Percentiles rank a stretch among this genome's conserved stretches.
phyloP scores from a whole-genome alignment of 164 flowering plant genomes.

The Nymphaea thermarum region DNA sequence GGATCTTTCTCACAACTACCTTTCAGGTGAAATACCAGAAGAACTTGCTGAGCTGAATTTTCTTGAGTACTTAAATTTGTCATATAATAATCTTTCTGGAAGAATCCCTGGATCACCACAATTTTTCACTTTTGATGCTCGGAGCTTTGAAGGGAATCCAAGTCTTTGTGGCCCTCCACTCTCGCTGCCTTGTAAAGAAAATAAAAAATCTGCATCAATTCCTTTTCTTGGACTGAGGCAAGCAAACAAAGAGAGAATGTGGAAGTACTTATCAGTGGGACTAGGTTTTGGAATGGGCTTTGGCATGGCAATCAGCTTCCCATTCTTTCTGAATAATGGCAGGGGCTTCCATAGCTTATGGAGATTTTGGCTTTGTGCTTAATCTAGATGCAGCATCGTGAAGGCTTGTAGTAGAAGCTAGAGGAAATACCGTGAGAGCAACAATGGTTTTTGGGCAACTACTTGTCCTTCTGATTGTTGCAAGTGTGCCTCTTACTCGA shows the following conservation, averaged over 20 bases:
- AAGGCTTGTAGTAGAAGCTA: too few relatives aligned
- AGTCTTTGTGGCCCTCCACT: constrained; percentile 5
- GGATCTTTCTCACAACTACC: constrained; percentile 5
- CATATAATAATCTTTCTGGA: constrained; percentile 6
- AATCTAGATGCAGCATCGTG: too few relatives aligned
- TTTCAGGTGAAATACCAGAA: constrained; percentile 4
- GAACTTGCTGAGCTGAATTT: background rate
- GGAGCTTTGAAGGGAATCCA: background rate
- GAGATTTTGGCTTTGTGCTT: too few relatives aligned
- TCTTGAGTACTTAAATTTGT: constrained; percentile 1
- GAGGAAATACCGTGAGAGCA: too few relatives aligned
- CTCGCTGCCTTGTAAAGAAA: background rate
- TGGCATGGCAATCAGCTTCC: background rate
- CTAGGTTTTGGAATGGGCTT: background rate
- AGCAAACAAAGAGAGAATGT: background rate
- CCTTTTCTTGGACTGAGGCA: background rate
- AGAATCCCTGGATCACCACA: background rate
- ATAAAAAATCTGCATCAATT: background rate
- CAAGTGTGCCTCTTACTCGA: too few relatives aligned
- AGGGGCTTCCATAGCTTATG: too few relatives aligned
- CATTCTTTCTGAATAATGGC: too few relatives aligned
- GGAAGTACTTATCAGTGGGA: background rate
- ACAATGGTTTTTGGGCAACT: too few relatives aligned
- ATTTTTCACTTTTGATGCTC: constrained; percentile 1
- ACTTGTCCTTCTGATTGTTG: too few relatives aligned